Base-by-base conservation (phyloP, 805 yeast species). In the Hanseniaspora jakobsenii region DNA sequence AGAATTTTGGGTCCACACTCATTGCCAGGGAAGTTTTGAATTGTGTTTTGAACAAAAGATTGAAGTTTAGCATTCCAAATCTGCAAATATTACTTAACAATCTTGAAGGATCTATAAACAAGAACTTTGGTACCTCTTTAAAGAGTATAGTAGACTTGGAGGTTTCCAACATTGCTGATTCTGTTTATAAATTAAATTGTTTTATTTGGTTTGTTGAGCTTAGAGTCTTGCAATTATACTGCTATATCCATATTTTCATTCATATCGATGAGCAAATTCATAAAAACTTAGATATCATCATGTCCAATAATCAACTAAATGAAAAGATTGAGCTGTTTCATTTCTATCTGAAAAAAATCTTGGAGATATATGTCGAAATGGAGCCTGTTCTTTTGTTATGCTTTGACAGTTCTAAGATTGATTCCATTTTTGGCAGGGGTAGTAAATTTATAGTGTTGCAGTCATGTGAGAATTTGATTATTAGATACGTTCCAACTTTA, bases 21-120 rank as follows among this genome's bases (percentile, higher is more conserved):
- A 23, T 49, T 4, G 42, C 67, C 29, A 52, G 63, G 9, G 61
- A 57, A 0, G 52, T 75, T 3, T 52, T 73, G 17, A 50, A 52
- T 17, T 49, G 57, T 21, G 63, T 71, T 3, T 56, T 73, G 36
- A 62, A 69, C 50, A 61, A 76, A 21, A 62, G 60, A 10, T 57
- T 58, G 1, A 55, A 59, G 6, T 60, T 71, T 13, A 59, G 62
- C 1, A 52, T 75, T 36, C 52, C 55, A 8, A 64, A 61, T 2
- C 49, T 77, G 3, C 50, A 69, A 26, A 49, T 53, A 2, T 51
- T 56, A 16, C 35, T 73, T 1, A 50, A 57, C 8, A 59, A 57
- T 3, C 54, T 75, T 18, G 76, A 73, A 48, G 38, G 41, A 1
- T 55, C 54, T 26, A 29, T 72, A 6, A 48, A 44, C 12, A 51